Base-by-base conservation (phyloP, 2,329 filamentous ascomycete genomes). In the Microascus cirrosus region DNA sequence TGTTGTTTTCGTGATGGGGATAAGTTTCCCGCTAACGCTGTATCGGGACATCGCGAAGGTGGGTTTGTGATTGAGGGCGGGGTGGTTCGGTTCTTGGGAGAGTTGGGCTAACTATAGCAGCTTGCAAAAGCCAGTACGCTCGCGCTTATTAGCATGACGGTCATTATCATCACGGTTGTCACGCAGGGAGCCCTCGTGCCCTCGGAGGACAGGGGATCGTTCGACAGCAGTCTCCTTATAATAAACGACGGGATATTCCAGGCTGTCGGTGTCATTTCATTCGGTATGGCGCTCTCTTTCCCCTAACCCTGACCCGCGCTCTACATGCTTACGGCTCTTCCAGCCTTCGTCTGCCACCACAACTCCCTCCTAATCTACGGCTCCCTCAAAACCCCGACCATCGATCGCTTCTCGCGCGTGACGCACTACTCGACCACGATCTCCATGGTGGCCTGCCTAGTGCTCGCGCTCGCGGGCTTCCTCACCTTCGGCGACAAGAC, bases 41-140 rank as follows among this genome's bases (percentile, higher is more conserved):
- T 99, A 99, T 74, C 81, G 94, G 65, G 94, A 99, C 71, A 99
- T 99, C 73, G 87, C 94, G 59, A 97, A 97, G 86, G 89, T 92
- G 78, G 13, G 36, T 18, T 39, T 13, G 11, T 18, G 36, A 2
- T 39, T 39, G 36, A 18, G 11, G 12, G 36, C n/a, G n/a, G n/a
- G n/a, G n/a, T n/a, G 18, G 42, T 5, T n/a, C 15, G 2, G 42
- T n/a, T 4, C 11, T 5, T 28, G 13, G 12, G 51, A 22, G 20
- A 10, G 4, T 13, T 39, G 34, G 53, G 53, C 53, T 55, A 55
- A 55, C 35, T 13, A 7, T 12, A 34, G 25, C 71, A 95, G 90
- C 79, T 99, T 69, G 91, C 94, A 53, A 97, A 96, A 81, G 94
- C 94, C 66, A 96, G 91, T 67, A 94, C 92, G 10, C 77, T 97